These are phyloP conservation scores for Crithidia expoeki DNA, from an alignment of 208 protist genomes.

Conservation along the genomic window DNA sequence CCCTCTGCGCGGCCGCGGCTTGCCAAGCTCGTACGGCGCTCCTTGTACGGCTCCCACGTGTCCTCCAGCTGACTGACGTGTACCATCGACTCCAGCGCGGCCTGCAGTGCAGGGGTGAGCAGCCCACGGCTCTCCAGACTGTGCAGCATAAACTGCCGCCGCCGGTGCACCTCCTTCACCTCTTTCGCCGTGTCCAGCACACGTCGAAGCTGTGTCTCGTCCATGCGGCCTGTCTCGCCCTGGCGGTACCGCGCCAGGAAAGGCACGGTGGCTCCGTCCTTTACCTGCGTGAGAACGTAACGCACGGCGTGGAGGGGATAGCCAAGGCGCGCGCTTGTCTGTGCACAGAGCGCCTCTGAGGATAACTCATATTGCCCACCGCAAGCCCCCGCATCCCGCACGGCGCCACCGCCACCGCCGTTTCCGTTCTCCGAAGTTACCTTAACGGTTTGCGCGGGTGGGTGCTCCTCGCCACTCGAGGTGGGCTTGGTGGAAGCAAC, in stretches of 20 bases:
- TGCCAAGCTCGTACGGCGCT: constrained; percentile 73
- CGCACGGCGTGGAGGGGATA: constrained; percentile 38
- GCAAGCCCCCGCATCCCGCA: constrained; percentile 22
- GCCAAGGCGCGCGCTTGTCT: constrained; percentile 49
- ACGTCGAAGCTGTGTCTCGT: constrained; percentile 59
- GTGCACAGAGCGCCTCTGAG: constrained; percentile 30
- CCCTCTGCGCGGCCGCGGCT: constrained; percentile 75
- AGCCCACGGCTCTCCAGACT: constrained; percentile 71
- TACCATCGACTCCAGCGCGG: constrained; percentile 48
- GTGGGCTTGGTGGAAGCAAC: neutral
- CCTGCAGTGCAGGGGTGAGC: constrained; percentile 60
- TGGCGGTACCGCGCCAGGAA: constrained; percentile 90
- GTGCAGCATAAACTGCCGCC: constrained; percentile 79
- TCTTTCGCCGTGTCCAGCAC: constrained; percentile 77
- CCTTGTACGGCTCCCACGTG: constrained; percentile 86
- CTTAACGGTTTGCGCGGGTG: neutral
- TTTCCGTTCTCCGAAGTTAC: constrained; percentile 1
- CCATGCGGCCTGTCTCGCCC: constrained; percentile 75
- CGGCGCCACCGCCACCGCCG: constrained; percentile 6
- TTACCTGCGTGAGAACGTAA: constrained; percentile 66
- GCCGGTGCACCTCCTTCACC: constrained; percentile 70
- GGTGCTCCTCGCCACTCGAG: neutral
- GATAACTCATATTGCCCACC: constrained; percentile 26
- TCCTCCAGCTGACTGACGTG: constrained; percentile 84
- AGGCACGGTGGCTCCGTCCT: constrained; percentile 81